phyloP scores from a whole-genome alignment of 179 eudicot species.

The Gypsophila paniculata region DNA sequence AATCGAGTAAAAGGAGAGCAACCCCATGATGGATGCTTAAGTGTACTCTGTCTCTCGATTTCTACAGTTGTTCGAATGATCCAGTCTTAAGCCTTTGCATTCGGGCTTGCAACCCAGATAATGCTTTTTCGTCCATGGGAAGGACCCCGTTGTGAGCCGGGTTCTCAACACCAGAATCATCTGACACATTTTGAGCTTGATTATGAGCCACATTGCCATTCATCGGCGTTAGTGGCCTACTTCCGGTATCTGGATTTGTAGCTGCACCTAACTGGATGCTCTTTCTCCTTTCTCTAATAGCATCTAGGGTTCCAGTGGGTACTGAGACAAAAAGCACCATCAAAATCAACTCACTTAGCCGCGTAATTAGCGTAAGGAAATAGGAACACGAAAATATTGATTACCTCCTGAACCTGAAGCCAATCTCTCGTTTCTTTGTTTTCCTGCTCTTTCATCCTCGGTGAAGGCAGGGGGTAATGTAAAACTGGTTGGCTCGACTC shows the following conservation, averaged over 20 bases:
- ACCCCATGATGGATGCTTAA: not conserved
- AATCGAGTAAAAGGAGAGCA: not conserved
- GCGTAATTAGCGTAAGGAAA: not conserved
- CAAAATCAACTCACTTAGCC: constrained; percentile 3
- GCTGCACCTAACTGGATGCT: constrained; percentile 80
- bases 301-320: constrained; percentile 69
- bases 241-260: constrained; percentile 54
- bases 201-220: constrained; percentile 51
- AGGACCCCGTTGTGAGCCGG: constrained; percentile 60
- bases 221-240: constrained; percentile 48
- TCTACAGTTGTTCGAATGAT: constrained; percentile 62
- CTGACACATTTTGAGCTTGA: constrained; percentile 38
- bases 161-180: constrained; percentile 36
- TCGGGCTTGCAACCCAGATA: constrained; percentile 90
- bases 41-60: not conserved
- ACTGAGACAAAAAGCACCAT: constrained; percentile 36
- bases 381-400: not conserved
- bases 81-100: constrained; percentile 98
- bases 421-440: not conserved
- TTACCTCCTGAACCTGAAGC: constrained; percentile 57
- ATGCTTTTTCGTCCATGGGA: constrained; percentile 95
- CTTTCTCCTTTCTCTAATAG: constrained; percentile 95
- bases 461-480: constrained; percentile 66
- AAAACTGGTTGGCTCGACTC: constrained; percentile 66
- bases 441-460: constrained; percentile 65